Conservation (phyloP, 257 asterid genomes). For the Knoxia roxburghii region DNA sequence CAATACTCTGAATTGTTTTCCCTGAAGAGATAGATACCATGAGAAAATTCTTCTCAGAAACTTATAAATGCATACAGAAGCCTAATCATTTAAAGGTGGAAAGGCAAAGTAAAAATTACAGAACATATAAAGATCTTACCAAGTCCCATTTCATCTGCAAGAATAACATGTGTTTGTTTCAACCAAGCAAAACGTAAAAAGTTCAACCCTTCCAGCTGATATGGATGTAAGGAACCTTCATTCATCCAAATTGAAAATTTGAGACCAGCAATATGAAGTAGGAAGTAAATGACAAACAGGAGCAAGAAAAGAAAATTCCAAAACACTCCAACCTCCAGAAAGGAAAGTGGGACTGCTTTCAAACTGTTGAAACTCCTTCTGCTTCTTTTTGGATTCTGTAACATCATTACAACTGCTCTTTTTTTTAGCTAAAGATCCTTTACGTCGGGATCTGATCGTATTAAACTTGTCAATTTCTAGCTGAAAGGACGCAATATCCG, state of each 20-base stretch:
- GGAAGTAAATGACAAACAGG: neutral
- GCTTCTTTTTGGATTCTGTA: slow-evolving; percentile 59
- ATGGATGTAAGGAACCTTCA: slow-evolving; percentile 92
- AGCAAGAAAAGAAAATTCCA: neutral
- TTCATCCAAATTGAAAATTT: slow-evolving; percentile 11
- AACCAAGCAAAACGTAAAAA: slow-evolving; percentile 96
- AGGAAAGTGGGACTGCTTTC: slow-evolving; percentile 91
- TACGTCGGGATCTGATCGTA: slow-evolving; percentile 51
- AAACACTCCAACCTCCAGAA: slow-evolving; percentile 59
- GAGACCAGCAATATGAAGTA: neutral
- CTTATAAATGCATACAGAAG: neutral
- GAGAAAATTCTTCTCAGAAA: slow-evolving; percentile 14
- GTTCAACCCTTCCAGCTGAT: slow-evolving; percentile 99
- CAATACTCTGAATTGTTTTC: slow-evolving; percentile 97
- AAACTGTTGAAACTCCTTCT: slow-evolving; percentile 79
- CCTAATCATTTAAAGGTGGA: neutral
- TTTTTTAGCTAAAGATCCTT: slow-evolving; percentile 47
- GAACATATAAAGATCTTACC: slow-evolving; percentile 46
- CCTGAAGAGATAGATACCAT: slow-evolving; percentile 45
- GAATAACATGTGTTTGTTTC: slow-evolving; percentile 95
- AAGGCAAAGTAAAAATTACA: slow-evolving; percentile 6
- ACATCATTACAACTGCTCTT: slow-evolving; percentile 49
- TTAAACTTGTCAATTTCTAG: slow-evolving; percentile 72
- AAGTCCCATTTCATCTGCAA: slow-evolving; percentile 99
- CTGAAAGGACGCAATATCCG: slow-evolving; percentile 71